Evolutionary conservation across 2,329 filamentous ascomycete species (phyloP), one percentile per base, ranked within the genome.

Genomic region (Hypoxylon sp.): DNA sequence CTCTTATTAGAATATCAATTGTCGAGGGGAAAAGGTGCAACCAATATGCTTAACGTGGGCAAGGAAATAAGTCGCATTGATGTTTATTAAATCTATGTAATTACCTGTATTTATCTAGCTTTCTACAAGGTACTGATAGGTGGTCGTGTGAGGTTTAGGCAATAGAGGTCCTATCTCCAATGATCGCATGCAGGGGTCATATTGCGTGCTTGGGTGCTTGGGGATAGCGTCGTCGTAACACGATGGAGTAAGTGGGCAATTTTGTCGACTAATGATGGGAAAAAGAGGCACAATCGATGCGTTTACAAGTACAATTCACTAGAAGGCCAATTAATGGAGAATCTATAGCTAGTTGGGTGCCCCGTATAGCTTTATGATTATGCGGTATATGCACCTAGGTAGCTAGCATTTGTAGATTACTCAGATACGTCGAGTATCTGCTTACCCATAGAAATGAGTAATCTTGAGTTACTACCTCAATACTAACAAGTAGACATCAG

Each of bases 121-220:
- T 43, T 3, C 17, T n/a, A 11, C 17, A 43, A 19, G 38, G 9
- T 4, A 43, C 38, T 5, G 7, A 43, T 19, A 28, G 10, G 19
- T 13, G 23, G 45, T n/a, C 19, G 5, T 34, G 11, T n/a, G 25
- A 25, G 11, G 28, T 30, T 38, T 59, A 55, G n/a, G 32, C 63
- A 45, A 63, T 60, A 23, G 38, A 28, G 13, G 32, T 49, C 46
- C 21, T 3, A 5, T 38, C 58, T 38, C 64, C 43, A 51, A 70
- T 70, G 60, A 62, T 19, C 53, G 21, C 57, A 67, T 64, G 41
- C 67, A 67, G 61, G 67, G 67, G 58, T 65, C 1, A 13, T 13
- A 70, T 70, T 64, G 57, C 67, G 67, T 70, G 66, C 63, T 69
- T 51, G 30, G 41, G 67, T 70, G 66, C 63, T 69, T 51, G 30